phyloP scores from a whole-genome alignment of 352 stramenopile species.

The Labyrinthula sp. region DNA sequence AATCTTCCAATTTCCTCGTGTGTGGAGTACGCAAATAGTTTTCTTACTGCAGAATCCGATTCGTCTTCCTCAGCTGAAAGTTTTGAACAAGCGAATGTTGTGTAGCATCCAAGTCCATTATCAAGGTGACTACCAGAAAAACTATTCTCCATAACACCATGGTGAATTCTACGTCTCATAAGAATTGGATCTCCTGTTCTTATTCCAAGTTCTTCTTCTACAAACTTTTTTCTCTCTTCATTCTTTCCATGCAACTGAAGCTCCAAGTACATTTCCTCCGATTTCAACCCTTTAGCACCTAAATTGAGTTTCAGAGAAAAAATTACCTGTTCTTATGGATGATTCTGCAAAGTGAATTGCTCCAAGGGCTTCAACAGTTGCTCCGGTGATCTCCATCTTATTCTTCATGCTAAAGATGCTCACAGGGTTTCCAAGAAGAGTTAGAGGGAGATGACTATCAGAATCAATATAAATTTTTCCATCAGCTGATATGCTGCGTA shows the following conservation, averaged over 20 bases:
- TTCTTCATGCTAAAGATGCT: constrained; percentile 11
- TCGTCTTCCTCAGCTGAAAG: constrained; percentile 3
- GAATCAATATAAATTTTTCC: constrained; percentile 27
- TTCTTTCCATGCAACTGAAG: constrained; percentile 21
- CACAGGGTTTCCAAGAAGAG: constrained; percentile 13
- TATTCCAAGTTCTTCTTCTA: constrained; percentile 15
- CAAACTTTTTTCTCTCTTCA: constrained; percentile 14
- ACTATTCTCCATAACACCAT: constrained; percentile 15
- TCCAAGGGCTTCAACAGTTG: constrained; percentile 21
- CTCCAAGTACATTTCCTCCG: constrained; percentile 24
- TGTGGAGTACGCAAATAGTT: constrained; percentile 23
- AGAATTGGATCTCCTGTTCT: constrained; percentile 15
- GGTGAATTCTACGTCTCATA: constrained; percentile 17
- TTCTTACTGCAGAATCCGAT: constrained; percentile 1
- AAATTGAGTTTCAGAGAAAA: too few relatives aligned
- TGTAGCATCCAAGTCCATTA: constrained; percentile 24
- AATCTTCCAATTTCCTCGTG: constrained; percentile 27
- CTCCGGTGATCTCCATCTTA: constrained; percentile 3
- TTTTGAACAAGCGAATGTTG: constrained; percentile 1
- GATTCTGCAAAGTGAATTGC: constrained; percentile 25
- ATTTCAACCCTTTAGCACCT: constrained; percentile 15
- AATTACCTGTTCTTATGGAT: constrained; percentile 6
- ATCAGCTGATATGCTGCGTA: constrained; percentile 16
- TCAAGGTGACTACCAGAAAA: constrained; percentile 18
- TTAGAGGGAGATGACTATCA: constrained; percentile 21